Percentiles rank a stretch among this genome's conserved stretches.
Evolutionary conservation across 116 monocot species (phyloP).

Genomic region (Dioscorea cayenensis): DNA sequence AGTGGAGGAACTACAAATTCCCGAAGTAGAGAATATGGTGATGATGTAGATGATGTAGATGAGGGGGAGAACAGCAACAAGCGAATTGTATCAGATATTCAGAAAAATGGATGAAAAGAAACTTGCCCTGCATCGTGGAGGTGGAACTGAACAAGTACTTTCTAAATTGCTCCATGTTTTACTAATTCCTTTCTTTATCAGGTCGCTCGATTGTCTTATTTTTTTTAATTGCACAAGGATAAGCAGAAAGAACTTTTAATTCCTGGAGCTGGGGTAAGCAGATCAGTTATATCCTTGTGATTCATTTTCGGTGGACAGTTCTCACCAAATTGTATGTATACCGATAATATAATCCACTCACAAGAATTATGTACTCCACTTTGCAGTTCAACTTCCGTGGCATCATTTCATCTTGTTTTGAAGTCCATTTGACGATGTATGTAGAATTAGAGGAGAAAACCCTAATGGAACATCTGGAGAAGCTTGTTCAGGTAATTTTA

Average conservation of each 20-base stretch:
- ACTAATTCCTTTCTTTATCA: neutral
- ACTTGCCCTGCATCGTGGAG: slow-evolving; percentile 42
- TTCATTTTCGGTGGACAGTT: neutral
- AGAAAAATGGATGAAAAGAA: slow-evolving; percentile 92
- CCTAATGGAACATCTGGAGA: slow-evolving; percentile 94
- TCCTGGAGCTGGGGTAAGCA: slow-evolving; percentile 75
- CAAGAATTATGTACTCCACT: neutral
- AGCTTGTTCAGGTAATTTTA: slow-evolving; percentile 83
- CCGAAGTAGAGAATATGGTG: slow-evolving; percentile 41
- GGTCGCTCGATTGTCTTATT: slow-evolving; percentile 10
- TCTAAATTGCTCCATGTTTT: slow-evolving; percentile 1
- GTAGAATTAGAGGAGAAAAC: slow-evolving; percentile 96
- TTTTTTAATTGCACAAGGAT: slow-evolving; percentile 41
- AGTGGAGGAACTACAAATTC: slow-evolving; percentile 61
- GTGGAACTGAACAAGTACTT: slow-evolving; percentile 57
- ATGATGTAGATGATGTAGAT: slow-evolving; percentile 58
- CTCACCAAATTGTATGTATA: too few relatives aligned
- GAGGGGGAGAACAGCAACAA: slow-evolving; percentile 45
- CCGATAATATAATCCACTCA: too few relatives aligned
- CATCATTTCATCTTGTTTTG: slow-evolving; percentile 97
- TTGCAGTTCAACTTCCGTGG: slow-evolving; percentile 96
- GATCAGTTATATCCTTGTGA: slow-evolving; percentile 1
- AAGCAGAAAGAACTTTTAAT: slow-evolving; percentile 61
- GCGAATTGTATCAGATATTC: slow-evolving; percentile 71
- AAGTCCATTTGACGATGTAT: slow-evolving; percentile 80